Base-by-base conservation (phyloP, 208 protist genomes). In the Crithidia acanthocephali region DNA sequence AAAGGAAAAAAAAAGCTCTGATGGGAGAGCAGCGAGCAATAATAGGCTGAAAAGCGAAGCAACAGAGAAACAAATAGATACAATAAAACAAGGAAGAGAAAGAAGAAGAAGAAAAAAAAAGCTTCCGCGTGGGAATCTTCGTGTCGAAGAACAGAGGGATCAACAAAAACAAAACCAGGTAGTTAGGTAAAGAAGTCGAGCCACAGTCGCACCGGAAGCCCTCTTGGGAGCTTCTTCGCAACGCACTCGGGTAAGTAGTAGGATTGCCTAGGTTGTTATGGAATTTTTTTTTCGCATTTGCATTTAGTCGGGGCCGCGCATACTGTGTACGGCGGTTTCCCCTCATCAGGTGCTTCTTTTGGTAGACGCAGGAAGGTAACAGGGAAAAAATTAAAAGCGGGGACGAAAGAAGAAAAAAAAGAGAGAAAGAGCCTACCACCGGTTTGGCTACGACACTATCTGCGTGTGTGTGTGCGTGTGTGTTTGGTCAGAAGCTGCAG, bases 321-420 rank as follows among this genome's bases (percentile, higher is more conserved):
- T 47, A 61, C 56, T 61, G 30, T 61, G 56, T 47, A 61, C 35
- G 56, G 35, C 27, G 30, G 9, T 18, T 61, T 25, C 53, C 53
- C 25, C 18, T 22, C 5, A 7, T 50, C 20, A 22, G 18, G 45
- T 50, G 37, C 13, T 10, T 50, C 15, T 50, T 5, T 55, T 32
- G 25, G 18, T 18, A 30, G 5, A 55, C 5, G 50, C 5, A 55
- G 23, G 25, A 55, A 55, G 23, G 13, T 42, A 20, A 55, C 20
- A 7, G 6, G 15, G 23, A 32, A 30, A 5, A 32, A 8, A 55
- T 32, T 11, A 8, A 55, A 25, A 5, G 15, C 23, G 15, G 50
- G 18, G 23, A 16, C n/a, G n/a, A n/a, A n/a, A n/a, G 50, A 58
- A 40, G n/a, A 58, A 22, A 8, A 58, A 23, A 33, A 23, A 58